Evolutionary conservation across 352 stramenopile genomes (phyloP).

Genomic region (Thalassiosira exigua): DNA sequence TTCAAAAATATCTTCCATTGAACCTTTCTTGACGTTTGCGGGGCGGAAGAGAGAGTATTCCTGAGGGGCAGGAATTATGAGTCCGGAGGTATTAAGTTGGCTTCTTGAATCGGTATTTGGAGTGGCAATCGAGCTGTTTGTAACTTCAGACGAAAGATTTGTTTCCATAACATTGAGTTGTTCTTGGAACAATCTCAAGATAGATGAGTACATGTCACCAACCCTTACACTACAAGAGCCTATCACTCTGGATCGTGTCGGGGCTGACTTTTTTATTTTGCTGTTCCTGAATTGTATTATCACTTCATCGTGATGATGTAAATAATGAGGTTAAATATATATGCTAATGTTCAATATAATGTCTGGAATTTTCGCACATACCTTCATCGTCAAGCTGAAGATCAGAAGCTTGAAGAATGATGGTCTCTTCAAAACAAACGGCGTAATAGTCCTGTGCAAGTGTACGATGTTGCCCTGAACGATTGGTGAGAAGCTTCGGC

Average conservation of each 20-base stretch:
- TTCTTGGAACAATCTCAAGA: conserved; percentile 48
- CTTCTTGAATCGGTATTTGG: no score
- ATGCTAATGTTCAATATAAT: no score
- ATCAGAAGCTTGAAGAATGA: conserved; percentile 53
- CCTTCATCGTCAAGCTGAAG: conserved; percentile 28
- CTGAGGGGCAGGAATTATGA: conserved; percentile 54
- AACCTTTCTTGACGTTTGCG: background rate
- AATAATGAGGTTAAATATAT: no score
- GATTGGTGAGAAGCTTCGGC: conserved; percentile 57
- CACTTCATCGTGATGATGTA: no score
- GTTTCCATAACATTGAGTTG: conserved; percentile 31
- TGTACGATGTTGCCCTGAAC: conserved; percentile 9
- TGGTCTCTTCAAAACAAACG: conserved; percentile 57
- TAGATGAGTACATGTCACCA: conserved; percentile 55
- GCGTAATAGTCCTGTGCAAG: conserved; percentile 41
- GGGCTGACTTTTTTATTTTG: background rate
- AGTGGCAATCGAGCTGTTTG: background rate
- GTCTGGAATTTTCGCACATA: no score
- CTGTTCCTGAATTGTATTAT: conserved; percentile 10
- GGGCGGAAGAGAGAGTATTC: conserved; percentile 56
- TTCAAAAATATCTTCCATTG: conserved; percentile 55
- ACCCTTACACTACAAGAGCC: conserved; percentile 53
- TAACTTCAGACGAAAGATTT: conserved; percentile 26
- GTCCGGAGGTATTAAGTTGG: no score
- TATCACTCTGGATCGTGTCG: conserved; percentile 1